Conservation (phyloP, 176 grass and related monocot species). For the maize (Zea mays) region DNA sequence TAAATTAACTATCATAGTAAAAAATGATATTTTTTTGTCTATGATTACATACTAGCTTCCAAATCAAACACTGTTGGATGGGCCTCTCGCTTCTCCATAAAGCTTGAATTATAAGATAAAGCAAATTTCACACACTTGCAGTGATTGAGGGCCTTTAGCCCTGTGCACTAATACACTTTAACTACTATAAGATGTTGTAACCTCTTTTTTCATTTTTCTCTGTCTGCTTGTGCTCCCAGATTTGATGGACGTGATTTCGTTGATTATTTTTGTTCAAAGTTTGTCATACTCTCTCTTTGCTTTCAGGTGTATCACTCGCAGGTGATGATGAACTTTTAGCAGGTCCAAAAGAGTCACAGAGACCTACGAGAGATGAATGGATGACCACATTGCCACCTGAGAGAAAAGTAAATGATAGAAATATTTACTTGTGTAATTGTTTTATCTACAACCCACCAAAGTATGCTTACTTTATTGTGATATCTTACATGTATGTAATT, state of each 20-base stretch:
- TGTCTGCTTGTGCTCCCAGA: not conserved
- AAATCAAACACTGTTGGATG: not conserved
- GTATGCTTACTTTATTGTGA: slow-evolving; percentile 13
- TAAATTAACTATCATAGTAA: not conserved
- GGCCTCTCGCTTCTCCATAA: not conserved
- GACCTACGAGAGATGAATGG: slow-evolving; percentile 91
- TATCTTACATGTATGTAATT: slow-evolving; percentile 30
- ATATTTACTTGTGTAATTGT: not conserved
- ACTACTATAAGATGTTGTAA: not conserved
- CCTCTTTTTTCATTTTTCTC: not conserved
- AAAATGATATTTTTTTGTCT: not conserved
- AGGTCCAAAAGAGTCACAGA: slow-evolving; percentile 64
- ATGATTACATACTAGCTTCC: not conserved
- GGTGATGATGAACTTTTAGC: slow-evolving; percentile 92
- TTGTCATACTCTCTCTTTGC: slow-evolving; percentile 8
- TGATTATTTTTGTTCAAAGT: not conserved
- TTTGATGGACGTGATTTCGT: not conserved
- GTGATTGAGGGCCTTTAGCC: not conserved
- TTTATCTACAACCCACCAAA: slow-evolving; percentile 24
- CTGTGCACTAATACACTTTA: not conserved
- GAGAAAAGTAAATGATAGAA: slow-evolving; percentile 72
- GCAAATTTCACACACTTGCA: not conserved
- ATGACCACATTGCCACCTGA: slow-evolving; percentile 96
- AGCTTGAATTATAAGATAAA: not conserved
- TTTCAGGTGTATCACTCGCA: slow-evolving; percentile 81